These are phyloP conservation scores for Calonectria pseudoturangicola DNA, from an alignment of 2,329 filamentous ascomycete genomes.

Conservation along the genomic window DNA sequence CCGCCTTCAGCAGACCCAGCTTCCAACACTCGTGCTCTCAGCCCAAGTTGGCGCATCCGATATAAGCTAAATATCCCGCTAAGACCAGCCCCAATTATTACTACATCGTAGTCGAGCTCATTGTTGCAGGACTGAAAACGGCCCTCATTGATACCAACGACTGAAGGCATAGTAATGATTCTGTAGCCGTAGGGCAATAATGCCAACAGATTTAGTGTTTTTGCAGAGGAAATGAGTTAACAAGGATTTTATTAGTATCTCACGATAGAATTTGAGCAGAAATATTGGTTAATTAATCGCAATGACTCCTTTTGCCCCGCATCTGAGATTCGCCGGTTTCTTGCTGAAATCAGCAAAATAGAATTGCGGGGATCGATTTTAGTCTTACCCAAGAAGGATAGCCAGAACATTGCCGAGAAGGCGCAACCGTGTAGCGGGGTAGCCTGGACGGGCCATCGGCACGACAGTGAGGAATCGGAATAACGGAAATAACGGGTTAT, in stretches of 20 bases:
- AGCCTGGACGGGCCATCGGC: neutral
- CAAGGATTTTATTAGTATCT: neutral
- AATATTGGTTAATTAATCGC: neutral
- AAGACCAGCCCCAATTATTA: conserved; percentile 53
- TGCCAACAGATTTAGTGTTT: neutral
- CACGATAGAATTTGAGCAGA: neutral
- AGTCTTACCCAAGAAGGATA: conserved; percentile 11
- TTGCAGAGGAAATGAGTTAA: neutral
- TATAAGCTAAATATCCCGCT: conserved; percentile 65
- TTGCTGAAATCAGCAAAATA: neutral
- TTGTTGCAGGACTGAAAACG: neutral
- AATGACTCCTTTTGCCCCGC: neutral
- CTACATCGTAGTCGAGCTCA: conserved; percentile 48
- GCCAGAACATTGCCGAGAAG: neutral
- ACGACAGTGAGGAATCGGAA: neutral
- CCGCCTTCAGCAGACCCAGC: conserved; percentile 48
- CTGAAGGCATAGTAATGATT: neutral
- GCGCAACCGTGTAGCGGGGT: neutral
- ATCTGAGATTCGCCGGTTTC: neutral
- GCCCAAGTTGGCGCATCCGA: conserved; percentile 60
- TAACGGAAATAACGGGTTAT: neutral
- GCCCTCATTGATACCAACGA: no score
- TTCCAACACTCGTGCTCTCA: conserved; percentile 46
- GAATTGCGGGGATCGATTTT: neutral
- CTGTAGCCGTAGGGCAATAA: neutral